Base-by-base conservation (phyloP, 352 stramenopile species). In the Globisporangium emineosum region DNA sequence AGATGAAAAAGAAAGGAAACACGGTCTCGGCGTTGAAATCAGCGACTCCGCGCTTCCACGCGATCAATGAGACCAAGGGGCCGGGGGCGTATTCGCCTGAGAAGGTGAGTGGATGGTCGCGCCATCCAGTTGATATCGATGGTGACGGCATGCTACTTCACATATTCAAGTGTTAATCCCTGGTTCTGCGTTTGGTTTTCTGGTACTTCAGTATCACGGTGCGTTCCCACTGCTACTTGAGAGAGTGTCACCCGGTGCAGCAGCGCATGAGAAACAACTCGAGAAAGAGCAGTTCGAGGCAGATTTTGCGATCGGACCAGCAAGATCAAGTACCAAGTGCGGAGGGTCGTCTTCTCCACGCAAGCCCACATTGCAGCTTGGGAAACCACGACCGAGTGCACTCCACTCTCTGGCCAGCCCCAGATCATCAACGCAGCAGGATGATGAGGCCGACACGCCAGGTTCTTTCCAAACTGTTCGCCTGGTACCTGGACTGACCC, bases 21-120 rank as follows among this genome's bases (percentile, higher is more conserved):
- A 45, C 58, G 4, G 76, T 75, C 0, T 61, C 63, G 5, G 61
- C 61, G 8, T 63, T 89, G 17, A 73, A 85, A 37, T 90, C 80
- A n/a, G 60, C 68, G 23, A 78, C 74, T 3, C 73, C 77, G 27
- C 75, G 80, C 17, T 88, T 90, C 56, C 43, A 32, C 10, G 21
- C 51, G 7, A 70, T 37, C 30, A 32, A 17, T 17, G 60, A 50
- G 15, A 65, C 33, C 5, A 55, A 60, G 30, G 80, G 77, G 2
- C 76, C 80, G 2, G 78, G 75, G 0, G 62, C 66, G 9, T 90
- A 90, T 61, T 77, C 67, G 12, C 71, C 71, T 4, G 80, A 86
- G 62, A 66, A 64, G 55, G 80, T 89, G 70, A 54, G 65, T 74
- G 25, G 5, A 54, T 23, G 5, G 56, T 23, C 27, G 29, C n/a